These are phyloP conservation scores for Leucogyrophana mollusca DNA, from an alignment of 768 basidiomycete species.

Conservation along the genomic window DNA sequence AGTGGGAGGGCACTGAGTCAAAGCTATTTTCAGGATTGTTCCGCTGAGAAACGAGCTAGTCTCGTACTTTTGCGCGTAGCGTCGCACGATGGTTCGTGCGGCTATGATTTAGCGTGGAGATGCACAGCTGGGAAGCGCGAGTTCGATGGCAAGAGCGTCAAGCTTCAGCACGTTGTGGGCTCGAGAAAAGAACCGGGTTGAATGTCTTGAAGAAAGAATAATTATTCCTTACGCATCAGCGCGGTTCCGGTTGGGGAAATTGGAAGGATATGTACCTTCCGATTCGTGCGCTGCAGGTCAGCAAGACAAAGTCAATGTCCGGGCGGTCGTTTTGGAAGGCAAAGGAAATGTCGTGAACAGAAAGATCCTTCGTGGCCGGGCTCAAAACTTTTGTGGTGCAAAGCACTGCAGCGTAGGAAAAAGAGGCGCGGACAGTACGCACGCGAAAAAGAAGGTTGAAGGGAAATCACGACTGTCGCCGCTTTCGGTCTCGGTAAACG, in stretches of 20 bases:
- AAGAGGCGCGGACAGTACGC: constrained; percentile 1
- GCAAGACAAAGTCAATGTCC: background rate
- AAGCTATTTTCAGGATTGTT: no score
- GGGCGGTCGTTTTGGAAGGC: background rate
- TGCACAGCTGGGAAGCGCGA: no score
- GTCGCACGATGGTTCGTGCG: no score
- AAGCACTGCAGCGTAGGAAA: constrained; percentile 4
- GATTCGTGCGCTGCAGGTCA: constrained; percentile 6
- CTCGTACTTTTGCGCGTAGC: no score
- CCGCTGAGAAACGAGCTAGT: no score
- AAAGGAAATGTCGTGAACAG: constrained; percentile 9
- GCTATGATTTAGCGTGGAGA: no score
- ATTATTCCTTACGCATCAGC: no score
- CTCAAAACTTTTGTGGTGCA: background rate
- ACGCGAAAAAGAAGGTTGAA: constrained; percentile 6
- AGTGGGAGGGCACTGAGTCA: constrained; percentile 27
- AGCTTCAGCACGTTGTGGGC: no score
- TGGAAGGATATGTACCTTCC: constrained; percentile 1
- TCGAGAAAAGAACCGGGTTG: no score
- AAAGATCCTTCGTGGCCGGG: background rate
- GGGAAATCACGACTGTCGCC: constrained; percentile 6
- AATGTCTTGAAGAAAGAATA: no score
- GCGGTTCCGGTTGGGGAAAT: no score
- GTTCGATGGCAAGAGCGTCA: no score
- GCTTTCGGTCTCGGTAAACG: background rate